These are phyloP conservation scores for Suillus weaverae DNA, from an alignment of 768 basidiomycete species.

Conservation along the genomic window DNA sequence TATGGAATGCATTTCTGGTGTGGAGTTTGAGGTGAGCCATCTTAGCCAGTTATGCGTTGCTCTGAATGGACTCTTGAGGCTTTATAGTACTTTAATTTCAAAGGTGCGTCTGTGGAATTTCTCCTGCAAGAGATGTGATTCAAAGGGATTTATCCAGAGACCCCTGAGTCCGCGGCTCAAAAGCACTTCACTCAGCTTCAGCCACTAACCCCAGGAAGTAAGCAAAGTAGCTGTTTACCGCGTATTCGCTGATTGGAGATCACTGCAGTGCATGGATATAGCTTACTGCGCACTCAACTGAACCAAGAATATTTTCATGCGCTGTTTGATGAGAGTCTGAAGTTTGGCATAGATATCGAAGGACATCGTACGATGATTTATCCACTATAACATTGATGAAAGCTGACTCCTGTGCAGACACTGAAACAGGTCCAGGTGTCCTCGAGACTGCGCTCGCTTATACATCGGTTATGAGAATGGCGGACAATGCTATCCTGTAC, in stretches of 20 bases:
- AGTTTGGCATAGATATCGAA: conserved; percentile 82
- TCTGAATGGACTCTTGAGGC: conserved; percentile 10
- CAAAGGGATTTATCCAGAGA: conserved; percentile 53
- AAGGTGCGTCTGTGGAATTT: conserved; percentile 49
- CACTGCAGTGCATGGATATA: conserved; percentile 90
- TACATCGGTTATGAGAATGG: conserved; percentile 75
- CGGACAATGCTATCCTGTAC: conserved; percentile 90
- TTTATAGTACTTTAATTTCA: conserved; percentile 82
- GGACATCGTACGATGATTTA: conserved; percentile 67
- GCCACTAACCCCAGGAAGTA: conserved; percentile 91
- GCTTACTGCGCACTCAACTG: conserved; percentile 84
- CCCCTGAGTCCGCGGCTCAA: conserved; percentile 67
- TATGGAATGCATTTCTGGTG: conserved; percentile 75
- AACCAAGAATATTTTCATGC: conserved; percentile 90
- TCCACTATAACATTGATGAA: background rate
- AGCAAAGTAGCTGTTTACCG: conserved; percentile 29
- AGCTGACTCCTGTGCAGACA: conserved; percentile 50
- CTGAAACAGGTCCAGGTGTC: conserved; percentile 90
- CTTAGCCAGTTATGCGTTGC: background rate
- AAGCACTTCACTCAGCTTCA: conserved; percentile 77
- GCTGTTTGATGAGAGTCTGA: conserved; percentile 71
- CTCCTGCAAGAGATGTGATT: background rate
- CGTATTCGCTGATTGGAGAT: background rate
- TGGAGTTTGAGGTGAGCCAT: conserved; percentile 84
- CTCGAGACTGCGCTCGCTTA: conserved; percentile 88